These are phyloP conservation scores for Lactifluus volemus DNA, from an alignment of 768 basidiomycete genomes.

Conservation along the genomic window DNA sequence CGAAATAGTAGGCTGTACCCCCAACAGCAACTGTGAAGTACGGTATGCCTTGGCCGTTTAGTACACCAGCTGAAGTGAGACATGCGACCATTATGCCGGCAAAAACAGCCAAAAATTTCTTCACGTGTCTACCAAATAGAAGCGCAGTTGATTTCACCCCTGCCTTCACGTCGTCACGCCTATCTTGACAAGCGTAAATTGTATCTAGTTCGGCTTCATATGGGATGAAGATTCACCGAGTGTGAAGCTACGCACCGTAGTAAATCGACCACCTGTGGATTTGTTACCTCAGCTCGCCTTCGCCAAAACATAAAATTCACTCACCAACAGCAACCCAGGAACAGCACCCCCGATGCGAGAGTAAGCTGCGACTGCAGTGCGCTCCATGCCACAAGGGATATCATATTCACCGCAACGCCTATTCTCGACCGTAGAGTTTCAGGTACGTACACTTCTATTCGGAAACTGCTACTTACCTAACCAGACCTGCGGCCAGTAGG, in stretches of 20 bases:
- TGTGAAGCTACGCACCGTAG: slow-evolving; percentile 3
- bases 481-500: slow-evolving; percentile 27
- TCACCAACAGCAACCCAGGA: slow-evolving; percentile 1
- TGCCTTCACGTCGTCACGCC: slow-evolving; percentile 45
- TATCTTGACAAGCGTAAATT: slow-evolving; percentile 57
- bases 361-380: background rate
- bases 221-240: background rate
- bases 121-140: slow-evolving; percentile 41
- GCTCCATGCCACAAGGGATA: slow-evolving; percentile 17
- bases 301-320: background rate
- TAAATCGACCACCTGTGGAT: slow-evolving; percentile 14
- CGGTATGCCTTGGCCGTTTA: slow-evolving; percentile 22
- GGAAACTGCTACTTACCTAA: slow-evolving; percentile 17
- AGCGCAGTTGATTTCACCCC: slow-evolving; percentile 57
- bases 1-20: background rate
- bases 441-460: background rate
- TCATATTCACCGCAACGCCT: slow-evolving; percentile 21
- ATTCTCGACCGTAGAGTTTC: background rate
- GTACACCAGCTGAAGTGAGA: slow-evolving; percentile 23
- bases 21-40: slow-evolving; percentile 8
- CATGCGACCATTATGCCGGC: slow-evolving; percentile 22
- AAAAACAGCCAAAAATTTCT: slow-evolving; percentile 38
- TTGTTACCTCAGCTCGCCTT: background rate
- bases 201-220: slow-evolving; percentile 43
- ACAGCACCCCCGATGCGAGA: background rate